Evolutionary conservation across 352 stramenopile genomes (phyloP), one percentile per base, ranked within the genome.

Genomic region (Pythium sp.): DNA sequence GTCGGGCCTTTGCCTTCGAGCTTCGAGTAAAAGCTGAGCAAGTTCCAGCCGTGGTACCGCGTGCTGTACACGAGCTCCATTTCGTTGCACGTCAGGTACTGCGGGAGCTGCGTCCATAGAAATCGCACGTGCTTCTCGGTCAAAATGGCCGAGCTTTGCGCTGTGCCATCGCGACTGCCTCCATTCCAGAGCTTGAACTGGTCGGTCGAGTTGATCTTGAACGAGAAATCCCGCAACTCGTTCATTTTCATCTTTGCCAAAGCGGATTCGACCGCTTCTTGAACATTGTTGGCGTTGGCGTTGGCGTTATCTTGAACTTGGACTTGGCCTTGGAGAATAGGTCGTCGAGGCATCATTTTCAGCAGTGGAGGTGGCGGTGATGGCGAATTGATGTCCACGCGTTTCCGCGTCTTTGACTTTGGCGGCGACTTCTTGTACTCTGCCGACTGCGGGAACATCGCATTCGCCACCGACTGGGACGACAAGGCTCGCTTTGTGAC

Each of bases 111-210:
- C 9, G 80, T 81, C 76, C 76, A 84, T 2, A 93, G 53, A 32
- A 90, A 90, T 7, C 80, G 81, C 62, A 93, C 82, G 66, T 93
- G 86, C 36, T 78, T 79, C 51, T 88, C 76, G 0, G 85, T 93
- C 46, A 93, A 51, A 26, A 93, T 81, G 2, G 72, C 75, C 2
- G 86, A 93, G 7, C 71, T 71, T 20, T 84, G 75, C 3, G 73
- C 75, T 51, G 57, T 43, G 0, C 72, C 46, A 30, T 71, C 70
- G 43, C 63, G 64, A 9, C 36, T 60, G 14, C 65, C 58, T 34
- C 65, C 65, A 26, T 59, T 62, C 65, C 65, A 71, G 58, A 59
- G 67, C 61, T 86, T 91, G 64, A 91, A 91, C 34, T 85, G 83
- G 43, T 89, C 81, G 14, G 76, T 75, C 6, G 71, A 65, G 61